Conservation (phyloP, 768 basidiomycete genomes). For the Rubroboletus satanas region DNA sequence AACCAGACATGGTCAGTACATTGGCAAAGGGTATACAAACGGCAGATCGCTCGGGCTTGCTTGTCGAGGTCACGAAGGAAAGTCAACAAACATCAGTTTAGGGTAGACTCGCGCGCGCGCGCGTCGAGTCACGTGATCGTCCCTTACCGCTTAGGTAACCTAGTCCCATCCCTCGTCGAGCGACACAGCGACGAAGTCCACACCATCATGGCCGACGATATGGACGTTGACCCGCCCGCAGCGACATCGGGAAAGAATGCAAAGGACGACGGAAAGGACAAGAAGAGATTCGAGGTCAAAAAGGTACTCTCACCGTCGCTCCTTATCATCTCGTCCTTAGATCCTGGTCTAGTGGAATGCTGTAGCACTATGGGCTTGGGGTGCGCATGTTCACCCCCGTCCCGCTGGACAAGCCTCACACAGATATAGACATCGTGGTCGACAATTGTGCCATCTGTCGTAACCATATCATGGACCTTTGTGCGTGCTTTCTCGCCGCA, state of each 20-base stretch:
- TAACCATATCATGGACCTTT: slow-evolving; percentile 99
- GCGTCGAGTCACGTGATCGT: slow-evolving; percentile 36
- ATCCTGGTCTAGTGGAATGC: slow-evolving; percentile 83
- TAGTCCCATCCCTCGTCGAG: neutral
- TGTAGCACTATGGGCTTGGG: slow-evolving; percentile 98
- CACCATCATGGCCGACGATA: slow-evolving; percentile 52
- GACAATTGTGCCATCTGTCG: slow-evolving; percentile 99
- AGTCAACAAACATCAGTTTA: slow-evolving; percentile 32
- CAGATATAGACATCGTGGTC: slow-evolving; percentile 82
- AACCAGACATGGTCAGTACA: slow-evolving; percentile 40
- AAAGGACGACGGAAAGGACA: slow-evolving; percentile 59
- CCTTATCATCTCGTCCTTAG: neutral
- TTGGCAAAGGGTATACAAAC: slow-evolving; percentile 15
- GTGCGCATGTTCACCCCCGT: slow-evolving; percentile 39
- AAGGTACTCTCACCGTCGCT: slow-evolving; percentile 56
- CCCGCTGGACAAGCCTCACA: slow-evolving; percentile 10
- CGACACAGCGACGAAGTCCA: neutral
- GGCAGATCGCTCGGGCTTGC: neutral
- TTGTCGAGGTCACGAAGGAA: slow-evolving; percentile 28
- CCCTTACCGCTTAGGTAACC: slow-evolving; percentile 15
- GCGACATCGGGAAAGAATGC: slow-evolving; percentile 40
- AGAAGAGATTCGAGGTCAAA: slow-evolving; percentile 96
- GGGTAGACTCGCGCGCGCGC: slow-evolving; percentile 39
- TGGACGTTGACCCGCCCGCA: slow-evolving; percentile 62
- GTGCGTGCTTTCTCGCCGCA: slow-evolving; percentile 44